A percentile compares a stretch with the other conserved stretches of the same genome.
Conservation (phyloP, 2,329 filamentous ascomycete genomes). For the Aspergillus sp. region DNA sequence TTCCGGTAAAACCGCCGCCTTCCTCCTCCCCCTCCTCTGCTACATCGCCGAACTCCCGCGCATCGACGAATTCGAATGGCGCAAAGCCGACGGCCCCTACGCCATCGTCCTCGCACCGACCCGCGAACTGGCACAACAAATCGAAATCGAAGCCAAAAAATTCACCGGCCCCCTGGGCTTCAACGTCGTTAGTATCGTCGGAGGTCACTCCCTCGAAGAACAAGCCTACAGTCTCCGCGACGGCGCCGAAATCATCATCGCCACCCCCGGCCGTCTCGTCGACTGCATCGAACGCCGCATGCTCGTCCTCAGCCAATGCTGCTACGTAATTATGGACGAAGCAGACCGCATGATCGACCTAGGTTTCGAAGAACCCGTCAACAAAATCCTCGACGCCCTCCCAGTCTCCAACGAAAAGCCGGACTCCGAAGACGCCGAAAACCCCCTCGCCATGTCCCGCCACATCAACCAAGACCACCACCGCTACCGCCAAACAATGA, state of each 20-base stretch:
- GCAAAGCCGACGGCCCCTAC: conserved; percentile 93
- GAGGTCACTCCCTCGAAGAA: conserved; percentile 92
- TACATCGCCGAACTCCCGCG: conserved; percentile 92
- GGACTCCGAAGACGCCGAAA: conserved; percentile 87
- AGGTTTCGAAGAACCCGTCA: conserved; percentile 95
- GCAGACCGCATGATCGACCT: conserved; percentile 99
- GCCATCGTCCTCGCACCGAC: conserved; percentile 96
- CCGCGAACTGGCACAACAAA: conserved; percentile 95
- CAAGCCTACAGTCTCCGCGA: conserved; percentile 87
- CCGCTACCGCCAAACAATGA: conserved; percentile 96
- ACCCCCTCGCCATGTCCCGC: conserved; percentile 79
- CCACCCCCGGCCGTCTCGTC: conserved; percentile 94
- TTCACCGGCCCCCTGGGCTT: conserved; percentile 90
- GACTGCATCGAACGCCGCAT: conserved; percentile 95
- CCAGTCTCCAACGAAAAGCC: conserved; percentile 94
- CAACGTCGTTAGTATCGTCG: conserved; percentile 95
- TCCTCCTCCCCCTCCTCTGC: conserved; percentile 85
- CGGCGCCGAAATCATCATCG: conserved; percentile 95
- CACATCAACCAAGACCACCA: conserved; percentile 66
- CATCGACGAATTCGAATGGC: conserved; percentile 75
- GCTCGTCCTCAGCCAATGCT: conserved; percentile 91
- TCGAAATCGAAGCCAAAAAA: conserved; percentile 89
- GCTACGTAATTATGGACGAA: conserved; percentile 99
- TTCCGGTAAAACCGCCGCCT: conserved; percentile 97
- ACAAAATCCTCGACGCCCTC: conserved; percentile 93